Evolutionary conservation across 1,284 basidiomycete genomes (phyloP).

Genomic region (Trichosporon sp.): DNA sequence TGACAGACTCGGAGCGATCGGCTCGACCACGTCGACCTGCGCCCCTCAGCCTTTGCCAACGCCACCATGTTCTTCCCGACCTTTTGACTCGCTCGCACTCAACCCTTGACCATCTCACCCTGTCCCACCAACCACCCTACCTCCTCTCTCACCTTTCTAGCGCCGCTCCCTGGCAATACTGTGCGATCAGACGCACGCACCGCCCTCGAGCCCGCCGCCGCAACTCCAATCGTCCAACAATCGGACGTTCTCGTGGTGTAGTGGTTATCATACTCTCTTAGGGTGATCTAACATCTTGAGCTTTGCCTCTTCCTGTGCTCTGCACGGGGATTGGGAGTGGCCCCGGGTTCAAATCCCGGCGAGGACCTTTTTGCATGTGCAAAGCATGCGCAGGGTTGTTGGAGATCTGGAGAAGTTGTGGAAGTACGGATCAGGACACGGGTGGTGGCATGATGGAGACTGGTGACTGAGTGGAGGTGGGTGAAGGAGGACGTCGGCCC

Average conservation of each 20-base stretch:
- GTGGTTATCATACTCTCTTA: conserved; percentile 5
- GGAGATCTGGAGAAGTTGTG: background rate
- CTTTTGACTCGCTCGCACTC: background rate
- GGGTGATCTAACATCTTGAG: conserved; percentile 5
- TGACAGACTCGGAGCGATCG: too few species aligned
- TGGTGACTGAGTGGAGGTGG: too few species aligned
- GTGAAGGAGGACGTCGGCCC: too few species aligned
- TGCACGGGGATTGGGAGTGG: background rate
- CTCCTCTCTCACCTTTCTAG: background rate
- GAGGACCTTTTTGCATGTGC: background rate
- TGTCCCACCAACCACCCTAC: background rate
- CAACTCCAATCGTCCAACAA: background rate
- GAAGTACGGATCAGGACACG: too few species aligned
- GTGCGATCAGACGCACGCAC: background rate
- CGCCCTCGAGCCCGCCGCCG: background rate
- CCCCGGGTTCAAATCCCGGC: background rate
- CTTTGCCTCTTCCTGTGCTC: background rate
- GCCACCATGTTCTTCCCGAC: background rate
- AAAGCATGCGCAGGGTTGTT: background rate
- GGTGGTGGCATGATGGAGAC: too few species aligned
- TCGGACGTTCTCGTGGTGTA: conserved; percentile 1
- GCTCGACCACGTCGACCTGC: background rate
- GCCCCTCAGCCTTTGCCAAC: background rate
- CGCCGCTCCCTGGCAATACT: too few species aligned
- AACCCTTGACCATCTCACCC: background rate